phyloP scores from a whole-genome alignment of 768 basidiomycete genomes.

The Nevesoporus exiguus region DNA sequence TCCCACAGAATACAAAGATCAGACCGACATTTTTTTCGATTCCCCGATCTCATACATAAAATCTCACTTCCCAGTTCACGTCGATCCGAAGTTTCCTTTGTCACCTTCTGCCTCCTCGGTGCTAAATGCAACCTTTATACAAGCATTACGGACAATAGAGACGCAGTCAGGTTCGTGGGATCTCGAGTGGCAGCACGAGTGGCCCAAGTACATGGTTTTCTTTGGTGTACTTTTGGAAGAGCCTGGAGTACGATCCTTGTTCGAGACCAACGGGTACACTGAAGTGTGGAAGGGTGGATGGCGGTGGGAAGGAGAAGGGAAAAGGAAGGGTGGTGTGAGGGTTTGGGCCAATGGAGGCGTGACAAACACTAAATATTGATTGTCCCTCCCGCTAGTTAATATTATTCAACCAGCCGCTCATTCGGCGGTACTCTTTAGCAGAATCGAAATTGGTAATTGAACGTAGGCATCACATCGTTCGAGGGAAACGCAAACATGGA shows the following conservation, averaged over 20 bases:
- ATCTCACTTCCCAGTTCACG: conserved; percentile 59
- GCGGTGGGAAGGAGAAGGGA: conserved; percentile 67
- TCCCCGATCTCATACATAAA: conserved; percentile 65
- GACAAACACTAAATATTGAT: neutral
- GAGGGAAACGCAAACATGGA: neutral
- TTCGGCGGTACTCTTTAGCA: neutral
- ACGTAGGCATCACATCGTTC: conserved; percentile 5
- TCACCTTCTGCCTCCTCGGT: conserved; percentile 53
- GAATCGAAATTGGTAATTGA: neutral
- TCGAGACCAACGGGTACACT: conserved; percentile 56
- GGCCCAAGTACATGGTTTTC: conserved; percentile 79
- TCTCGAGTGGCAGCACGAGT: conserved; percentile 60
- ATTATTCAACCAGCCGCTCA: neutral
- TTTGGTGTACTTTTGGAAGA: conserved; percentile 75
- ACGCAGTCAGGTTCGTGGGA: conserved; percentile 16
- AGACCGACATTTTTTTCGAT: conserved; percentile 78
- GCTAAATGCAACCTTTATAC: conserved; percentile 39
- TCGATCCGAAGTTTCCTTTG: conserved; percentile 62
- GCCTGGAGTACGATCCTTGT: conserved; percentile 43
- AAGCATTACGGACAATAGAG: conserved; percentile 30
- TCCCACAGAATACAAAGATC: conserved; percentile 62
- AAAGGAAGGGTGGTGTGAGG: conserved; percentile 60
- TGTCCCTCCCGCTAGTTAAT: neutral
- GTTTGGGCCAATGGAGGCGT: conserved; percentile 50
- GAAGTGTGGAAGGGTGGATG: conserved; percentile 65